Base-by-base conservation (phyloP, 75 land plant species). In the Sequoiadendron giganteum region DNA sequence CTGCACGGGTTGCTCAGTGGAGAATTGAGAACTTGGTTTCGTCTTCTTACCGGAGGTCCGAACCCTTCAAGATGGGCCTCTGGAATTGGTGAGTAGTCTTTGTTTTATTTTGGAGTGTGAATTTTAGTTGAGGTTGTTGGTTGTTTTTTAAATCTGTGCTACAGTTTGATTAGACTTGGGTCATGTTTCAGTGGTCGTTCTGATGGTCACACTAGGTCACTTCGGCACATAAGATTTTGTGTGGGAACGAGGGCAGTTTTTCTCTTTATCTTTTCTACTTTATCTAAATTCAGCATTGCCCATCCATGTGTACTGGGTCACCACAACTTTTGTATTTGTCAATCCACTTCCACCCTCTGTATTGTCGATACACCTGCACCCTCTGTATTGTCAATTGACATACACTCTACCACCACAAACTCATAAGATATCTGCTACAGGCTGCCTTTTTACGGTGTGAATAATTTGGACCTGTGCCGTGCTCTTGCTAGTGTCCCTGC, bases 1-100 rank as follows among this genome's bases (percentile, higher is more conserved):
- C 91, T 42, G 88, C 94, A 28, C 76, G 95, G 76, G 55, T 95
- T 54, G 96, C 94, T 11, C 96, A 94, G 83, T 95, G 96, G 93
- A 90, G 90, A 89, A 90, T 95, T 85, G 97, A 95, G 55, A 90
- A 87, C 90, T 87, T 94, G 85, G 90, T 91, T 1, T 87, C 93
- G 18, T 87, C 89, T 54, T 88, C 92, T 30, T 94, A 78, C 89
- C 85, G 94, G 10, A 89, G 93, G 73, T 95, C 96, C 68, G 94
- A 95, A 42, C 78, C 94, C 19, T 95, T 95, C 90, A 94, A 90
- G 90, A 77, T 95, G 91, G 96, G 96, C 1, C 85, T 93, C 76
- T 95, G 95, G 95, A 95, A 91, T 87, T 94, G 95, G 95, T 93
- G 87, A 48, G 0, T 32, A 49, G 40, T 88, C 39, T 86, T 32